These are phyloP conservation scores for Aspergillus nomiae DNA, from an alignment of 2,329 filamentous ascomycete genomes.

Conservation along the genomic window DNA sequence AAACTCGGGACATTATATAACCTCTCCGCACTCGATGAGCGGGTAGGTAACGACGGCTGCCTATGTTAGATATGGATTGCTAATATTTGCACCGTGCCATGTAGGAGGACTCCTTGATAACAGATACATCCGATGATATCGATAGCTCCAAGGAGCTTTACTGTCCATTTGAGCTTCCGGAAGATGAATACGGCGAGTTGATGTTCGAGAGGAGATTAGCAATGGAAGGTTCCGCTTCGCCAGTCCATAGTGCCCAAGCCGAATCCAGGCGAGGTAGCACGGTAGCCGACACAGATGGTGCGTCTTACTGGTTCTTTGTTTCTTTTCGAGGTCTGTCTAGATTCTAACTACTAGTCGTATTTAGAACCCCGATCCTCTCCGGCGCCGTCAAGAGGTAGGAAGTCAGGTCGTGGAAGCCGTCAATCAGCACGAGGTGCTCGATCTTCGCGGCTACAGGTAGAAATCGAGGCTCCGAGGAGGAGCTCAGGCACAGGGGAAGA, in stretches of 20 bases:
- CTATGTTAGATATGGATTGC: background rate
- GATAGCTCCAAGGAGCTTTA: constrained; percentile 57
- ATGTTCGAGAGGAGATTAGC: constrained; percentile 52
- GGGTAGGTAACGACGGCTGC: constrained; percentile 58
- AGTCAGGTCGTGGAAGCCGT: constrained; percentile 37
- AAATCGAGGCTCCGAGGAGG: constrained; percentile 38
- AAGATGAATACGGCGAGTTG: constrained; percentile 49
- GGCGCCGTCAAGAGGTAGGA: constrained; percentile 43
- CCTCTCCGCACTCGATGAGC: constrained; percentile 80
- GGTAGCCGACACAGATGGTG: constrained; percentile 52
- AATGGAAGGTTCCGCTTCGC: constrained; percentile 46
- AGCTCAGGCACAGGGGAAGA: constrained; percentile 35
- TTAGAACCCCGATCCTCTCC: constrained; percentile 48
- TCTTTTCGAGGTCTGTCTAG: background rate
- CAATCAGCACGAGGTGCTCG: constrained; percentile 39
- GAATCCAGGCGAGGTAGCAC: constrained; percentile 48
- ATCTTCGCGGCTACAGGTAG: constrained; percentile 42
- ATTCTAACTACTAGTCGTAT: background rate
- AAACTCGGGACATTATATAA: constrained; percentile 85
- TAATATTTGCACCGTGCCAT: constrained; percentile 20
- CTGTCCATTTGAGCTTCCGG: constrained; percentile 66
- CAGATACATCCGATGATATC: constrained; percentile 59
- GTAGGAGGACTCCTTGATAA: constrained; percentile 57
- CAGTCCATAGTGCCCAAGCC: constrained; percentile 35
- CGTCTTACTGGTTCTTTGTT: constrained; percentile 11